Percentiles rank a stretch among this genome's conserved stretches.
Evolutionary conservation across 768 basidiomycete species (phyloP).

Genomic region (Dioszegia aurantiaca): DNA sequence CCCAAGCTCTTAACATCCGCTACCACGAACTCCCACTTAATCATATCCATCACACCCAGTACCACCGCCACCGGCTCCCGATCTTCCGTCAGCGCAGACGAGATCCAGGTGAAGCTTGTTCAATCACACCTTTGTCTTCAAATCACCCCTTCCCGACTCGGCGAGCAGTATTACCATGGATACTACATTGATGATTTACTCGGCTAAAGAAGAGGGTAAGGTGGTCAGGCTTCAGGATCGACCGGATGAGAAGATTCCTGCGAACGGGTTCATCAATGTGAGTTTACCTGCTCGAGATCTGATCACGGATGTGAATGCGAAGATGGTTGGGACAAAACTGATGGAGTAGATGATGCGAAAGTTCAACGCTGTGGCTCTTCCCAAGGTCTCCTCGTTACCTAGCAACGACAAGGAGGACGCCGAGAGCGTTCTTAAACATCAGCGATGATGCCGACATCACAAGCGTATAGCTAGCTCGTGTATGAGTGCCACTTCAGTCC

Average conservation of each 20-base stretch:
- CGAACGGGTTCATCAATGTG: constrained; percentile 34
- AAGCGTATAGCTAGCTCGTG: too few relatives aligned
- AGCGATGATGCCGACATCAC: constrained; percentile 16
- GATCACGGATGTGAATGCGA: too few relatives aligned
- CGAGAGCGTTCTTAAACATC: constrained; percentile 25
- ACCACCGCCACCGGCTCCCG: constrained; percentile 20
- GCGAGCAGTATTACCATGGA: constrained; percentile 40
- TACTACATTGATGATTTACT: constrained; percentile 40
- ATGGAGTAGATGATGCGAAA: constrained; percentile 35
- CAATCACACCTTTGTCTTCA: constrained; percentile 44
- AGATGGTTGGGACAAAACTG: constrained; percentile 3
- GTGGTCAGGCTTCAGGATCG: constrained; percentile 48
- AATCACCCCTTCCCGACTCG: constrained; percentile 22
- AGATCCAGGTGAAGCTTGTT: constrained; percentile 40
- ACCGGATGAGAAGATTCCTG: constrained; percentile 39
- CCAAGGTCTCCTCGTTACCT: constrained; percentile 36
- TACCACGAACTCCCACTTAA: constrained; percentile 33
- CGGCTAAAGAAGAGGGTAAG: constrained; percentile 26
- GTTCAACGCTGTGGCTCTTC: constrained; percentile 42
- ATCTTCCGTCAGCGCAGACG: constrained; percentile 11
- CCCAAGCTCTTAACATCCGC: constrained; percentile 37
- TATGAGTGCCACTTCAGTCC: too few relatives aligned
- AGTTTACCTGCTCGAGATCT: neutral
- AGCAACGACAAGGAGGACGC: constrained; percentile 40
- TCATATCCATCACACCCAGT: constrained; percentile 22